Evolutionary conservation across 176 grass and related monocot species (phyloP).

Genomic region (Hordeum vulgare): DNA sequence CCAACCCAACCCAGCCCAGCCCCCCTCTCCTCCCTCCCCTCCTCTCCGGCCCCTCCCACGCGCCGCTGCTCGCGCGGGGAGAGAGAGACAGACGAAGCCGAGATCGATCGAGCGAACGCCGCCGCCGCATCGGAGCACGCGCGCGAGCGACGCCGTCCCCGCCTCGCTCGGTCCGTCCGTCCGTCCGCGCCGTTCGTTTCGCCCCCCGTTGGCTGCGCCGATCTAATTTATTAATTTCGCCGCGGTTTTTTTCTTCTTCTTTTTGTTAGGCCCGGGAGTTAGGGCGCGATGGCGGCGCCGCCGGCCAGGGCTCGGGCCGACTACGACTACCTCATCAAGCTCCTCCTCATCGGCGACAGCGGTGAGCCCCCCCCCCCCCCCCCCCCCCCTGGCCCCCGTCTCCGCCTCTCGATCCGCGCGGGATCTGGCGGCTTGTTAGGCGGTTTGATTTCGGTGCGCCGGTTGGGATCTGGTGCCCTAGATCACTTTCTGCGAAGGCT

Average conservation of each 20-base stretch:
- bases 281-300: slow-evolving; percentile 41
- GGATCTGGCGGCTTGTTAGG: slow-evolving; percentile 17
- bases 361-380: slow-evolving; percentile 6
- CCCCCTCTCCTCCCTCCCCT: neutral
- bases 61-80: slow-evolving; percentile 5
- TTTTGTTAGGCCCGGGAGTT: slow-evolving; percentile 19
- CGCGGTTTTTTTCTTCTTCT: neutral
- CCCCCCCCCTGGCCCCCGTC: too few relatives aligned
- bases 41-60: neutral
- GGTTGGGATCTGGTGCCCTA: slow-evolving; percentile 11
- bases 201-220: neutral
- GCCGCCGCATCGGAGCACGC: neutral
- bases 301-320: slow-evolving; percentile 52
- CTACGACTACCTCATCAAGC: slow-evolving; percentile 60
- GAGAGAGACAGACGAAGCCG: neutral
- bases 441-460: neutral
- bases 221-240: slow-evolving; percentile 15
- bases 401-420: neutral
- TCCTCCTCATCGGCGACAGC: slow-evolving; percentile 58
- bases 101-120: neutral
- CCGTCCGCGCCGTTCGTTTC: neutral
- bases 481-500: neutral
- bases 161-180: neutral
- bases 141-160: neutral
- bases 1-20: neutral